A percentile compares a stretch with the other conserved stretches of the same genome.
phyloP scores from a whole-genome alignment of 2,329 filamentous ascomycete species.

The Fusarium foetens region DNA sequence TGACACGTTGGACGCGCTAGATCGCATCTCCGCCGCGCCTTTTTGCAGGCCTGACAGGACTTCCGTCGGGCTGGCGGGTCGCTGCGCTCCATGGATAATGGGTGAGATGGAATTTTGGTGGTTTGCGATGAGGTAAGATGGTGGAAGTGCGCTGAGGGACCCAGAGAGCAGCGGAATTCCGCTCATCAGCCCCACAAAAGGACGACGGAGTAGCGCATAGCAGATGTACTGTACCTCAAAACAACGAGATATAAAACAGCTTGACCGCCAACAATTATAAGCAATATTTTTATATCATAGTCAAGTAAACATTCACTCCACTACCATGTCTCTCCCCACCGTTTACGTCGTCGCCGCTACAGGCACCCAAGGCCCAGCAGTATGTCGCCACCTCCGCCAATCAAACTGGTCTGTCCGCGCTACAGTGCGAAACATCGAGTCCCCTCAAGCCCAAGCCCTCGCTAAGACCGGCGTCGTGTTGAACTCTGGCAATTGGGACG shows the following conservation, averaged over 20 bases:
- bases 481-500: neutral
- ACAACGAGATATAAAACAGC: neutral
- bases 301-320: rapidly evolving
- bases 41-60: slow-evolving; percentile 1
- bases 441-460: neutral
- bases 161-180: neutral
- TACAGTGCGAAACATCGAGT: slow-evolving; percentile 1
- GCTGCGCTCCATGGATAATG: neutral
- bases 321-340: neutral
- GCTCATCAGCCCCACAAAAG: neutral
- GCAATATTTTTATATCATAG: rapidly evolving
- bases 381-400: slow-evolving; percentile 1
- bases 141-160: neutral
- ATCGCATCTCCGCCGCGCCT: neutral
- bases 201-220: neutral
- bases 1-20: neutral
- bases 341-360: slow-evolving; percentile 1
- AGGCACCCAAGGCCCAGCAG: slow-evolving; percentile 6
- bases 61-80: neutral
- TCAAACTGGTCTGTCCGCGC: neutral
- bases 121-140: neutral
- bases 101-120: neutral
- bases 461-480: neutral
- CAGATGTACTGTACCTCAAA: neutral
- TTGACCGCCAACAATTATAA: rapidly evolving